Evolutionary conservation across 345 rosid genomes (phyloP), one percentile per base, ranked within the genome.

Genomic region (Heritiera littoralis): DNA sequence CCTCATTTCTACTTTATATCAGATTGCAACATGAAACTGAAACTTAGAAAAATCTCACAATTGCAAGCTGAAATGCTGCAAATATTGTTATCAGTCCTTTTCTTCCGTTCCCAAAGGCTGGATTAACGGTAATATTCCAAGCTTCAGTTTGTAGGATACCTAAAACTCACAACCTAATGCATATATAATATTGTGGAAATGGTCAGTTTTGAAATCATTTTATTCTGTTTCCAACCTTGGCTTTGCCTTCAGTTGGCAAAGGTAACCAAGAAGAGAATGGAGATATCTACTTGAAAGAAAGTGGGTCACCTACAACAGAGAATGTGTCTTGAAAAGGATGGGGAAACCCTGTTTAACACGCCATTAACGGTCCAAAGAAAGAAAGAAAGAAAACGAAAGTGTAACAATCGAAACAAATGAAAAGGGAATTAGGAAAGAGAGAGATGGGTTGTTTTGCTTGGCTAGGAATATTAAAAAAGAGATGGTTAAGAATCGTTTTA

Each of bases 311-410:
- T 17, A 17, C 51, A 56, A 38, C 61, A 28, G 9, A 41, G 49
- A 17, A 38, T 17, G 76, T 17, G 71, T 17, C 41, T n/a, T 51
- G 2, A 59, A 71, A 71, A 63, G 28, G 17, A 10, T 20, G 9
- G 9, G 46, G 52, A 45, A 74, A 46, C 64, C 77, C 81, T 70
- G 58, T 3, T 18, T 4, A 75, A 11, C 77, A 78, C 81, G 72
- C 80, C 40, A 23, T 23, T 23, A 71, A 58, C 3, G 30, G 72
- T 74, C 46, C 66, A 20, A 4, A 40, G 14, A 40, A 51, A 43
- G 14, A 35, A 5, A 17, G 48, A 38, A n/a, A 7, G 13, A 66
- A 38, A 66, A 15, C 46, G 45, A 46, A 30, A 48, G 12, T 58
- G n/a, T 11, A 17, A 28, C 60, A 28, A 69, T 48, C 2, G 11